Base-by-base conservation (phyloP, 2,329 filamentous ascomycete genomes). In the Fusarium sp. region DNA sequence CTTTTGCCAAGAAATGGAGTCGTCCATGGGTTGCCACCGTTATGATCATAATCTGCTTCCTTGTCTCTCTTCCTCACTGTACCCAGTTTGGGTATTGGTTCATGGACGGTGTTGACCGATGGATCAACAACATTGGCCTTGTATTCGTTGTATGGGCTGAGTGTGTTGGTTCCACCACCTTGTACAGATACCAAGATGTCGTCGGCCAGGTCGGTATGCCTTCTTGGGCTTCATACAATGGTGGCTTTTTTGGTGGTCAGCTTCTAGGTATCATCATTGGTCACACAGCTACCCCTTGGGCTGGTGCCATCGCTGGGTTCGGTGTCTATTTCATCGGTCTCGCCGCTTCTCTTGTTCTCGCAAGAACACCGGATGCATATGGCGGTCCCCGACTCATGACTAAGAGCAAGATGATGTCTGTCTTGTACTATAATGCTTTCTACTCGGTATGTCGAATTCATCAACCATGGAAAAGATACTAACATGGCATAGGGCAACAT, bases 391-490 rank as follows among this genome's bases (percentile, higher is more conserved):
- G n/a, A 18, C 25, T 57, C 25, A 52, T 27, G 46, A 49, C n/a
- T 5, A 57, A 57, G 5, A 42, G 2, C 30, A 57, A 57, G 6
- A 4, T 22, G 3, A 15, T 51, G 14, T 51, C 54, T 1, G 30
- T 50, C 0, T 51, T 57, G 1, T 40, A 47, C 43, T 57, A 47
- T 4, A 38, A 51, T 0, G 46, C 54, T 3, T 51, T 57, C 30
- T 59, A 45, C 29, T 59, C 40, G 4, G 51, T 59, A 32, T 1
- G 47, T 9, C 6, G 2, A 20, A 18, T 5, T 8, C 1, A 14
- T 0, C 11, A 14, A 11, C 1, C 8, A 0, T 14, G 3, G 1
- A n/a, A 8, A 0, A 5, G 2, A 11, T 9, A 4, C 12, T 22
- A 14, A 27, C 24, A 8, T 5, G 3, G 3, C 18, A 0, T 4